Evolutionary conservation across 306 rosid species (phyloP).

Genomic region (Glycine latifolia): DNA sequence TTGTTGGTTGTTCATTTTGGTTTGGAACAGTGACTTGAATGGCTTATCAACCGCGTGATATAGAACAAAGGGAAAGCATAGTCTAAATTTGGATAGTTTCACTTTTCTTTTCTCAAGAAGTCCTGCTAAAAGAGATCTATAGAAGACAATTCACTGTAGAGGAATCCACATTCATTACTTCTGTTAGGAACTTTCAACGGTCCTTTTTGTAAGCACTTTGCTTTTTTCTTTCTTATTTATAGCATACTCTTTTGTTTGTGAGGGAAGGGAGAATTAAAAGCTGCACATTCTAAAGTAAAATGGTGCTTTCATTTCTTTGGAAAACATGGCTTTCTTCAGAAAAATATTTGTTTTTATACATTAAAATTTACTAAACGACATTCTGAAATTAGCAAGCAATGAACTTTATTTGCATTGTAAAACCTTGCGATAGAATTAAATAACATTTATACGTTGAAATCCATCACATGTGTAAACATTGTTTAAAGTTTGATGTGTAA

Average conservation of each 20-base stretch:
- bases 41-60: conserved; percentile 4
- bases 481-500: neutral
- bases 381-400: too few relatives aligned
- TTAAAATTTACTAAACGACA: neutral
- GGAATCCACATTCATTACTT: conserved; percentile 8
- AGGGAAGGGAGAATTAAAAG: neutral
- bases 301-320: neutral
- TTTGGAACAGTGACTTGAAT: conserved; percentile 1
- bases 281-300: conserved; percentile 10
- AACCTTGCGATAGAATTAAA: neutral
- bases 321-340: neutral
- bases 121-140: neutral
- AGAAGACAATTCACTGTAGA: conserved; percentile 1
- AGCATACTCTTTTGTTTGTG: neutral
- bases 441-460: neutral
- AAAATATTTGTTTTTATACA: neutral
- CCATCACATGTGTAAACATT: neutral
- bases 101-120: neutral
- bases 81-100: conserved; percentile 19
- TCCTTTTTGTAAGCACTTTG: neutral
- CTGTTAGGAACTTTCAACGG: conserved; percentile 11
- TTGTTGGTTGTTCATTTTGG: conserved; percentile 35
- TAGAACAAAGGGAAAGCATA: conserved; percentile 7
- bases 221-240: conserved; percentile 14
- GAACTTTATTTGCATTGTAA: conserved; percentile 4